These are phyloP conservation scores for Chimonanthus praecox DNA, from an alignment of 164 flowering plant genomes.

Conservation along the genomic window DNA sequence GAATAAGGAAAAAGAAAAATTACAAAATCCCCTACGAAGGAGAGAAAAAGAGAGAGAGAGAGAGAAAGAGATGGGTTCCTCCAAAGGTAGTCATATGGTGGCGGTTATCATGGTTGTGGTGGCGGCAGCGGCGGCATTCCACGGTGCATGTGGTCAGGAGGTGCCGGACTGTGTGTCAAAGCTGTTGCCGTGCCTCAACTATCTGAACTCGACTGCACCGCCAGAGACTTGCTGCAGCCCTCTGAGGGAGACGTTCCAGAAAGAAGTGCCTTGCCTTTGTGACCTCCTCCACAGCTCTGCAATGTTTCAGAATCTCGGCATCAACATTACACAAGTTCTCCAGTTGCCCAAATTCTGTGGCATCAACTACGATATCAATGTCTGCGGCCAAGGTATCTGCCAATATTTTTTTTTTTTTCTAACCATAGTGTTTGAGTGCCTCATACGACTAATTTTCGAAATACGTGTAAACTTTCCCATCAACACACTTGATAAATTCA, in stretches of 20 bases:
- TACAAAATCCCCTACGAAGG: too few species aligned
- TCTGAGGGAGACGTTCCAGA: constrained; percentile 30
- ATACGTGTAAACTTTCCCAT: too few species aligned
- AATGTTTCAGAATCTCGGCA: constrained; percentile 13
- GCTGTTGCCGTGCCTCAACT: constrained; percentile 35
- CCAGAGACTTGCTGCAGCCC: constrained; percentile 45
- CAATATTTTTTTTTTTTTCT: background rate
- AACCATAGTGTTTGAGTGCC: background rate
- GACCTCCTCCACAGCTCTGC: constrained; percentile 33
- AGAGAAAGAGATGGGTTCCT: too few species aligned
- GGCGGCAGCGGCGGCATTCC: constrained; percentile 8
- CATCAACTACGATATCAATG: constrained; percentile 8
- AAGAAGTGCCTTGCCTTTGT: constrained; percentile 51
- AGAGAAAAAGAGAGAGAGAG: too few species aligned
- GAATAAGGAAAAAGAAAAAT: too few species aligned
- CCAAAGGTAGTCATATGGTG: too few species aligned
- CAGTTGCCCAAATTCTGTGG: constrained; percentile 34
- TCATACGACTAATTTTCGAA: too few species aligned
- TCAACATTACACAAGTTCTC: constrained; percentile 42
- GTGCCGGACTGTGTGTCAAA: constrained; percentile 33
- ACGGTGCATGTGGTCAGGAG: constrained; percentile 19
- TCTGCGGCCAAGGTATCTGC: constrained; percentile 23
- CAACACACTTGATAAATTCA: too few species aligned
- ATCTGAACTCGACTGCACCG: constrained; percentile 44
- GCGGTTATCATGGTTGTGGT: background rate